Base-by-base conservation (phyloP, 805 yeast species). In the Kluyveromyces aestuarii region DNA sequence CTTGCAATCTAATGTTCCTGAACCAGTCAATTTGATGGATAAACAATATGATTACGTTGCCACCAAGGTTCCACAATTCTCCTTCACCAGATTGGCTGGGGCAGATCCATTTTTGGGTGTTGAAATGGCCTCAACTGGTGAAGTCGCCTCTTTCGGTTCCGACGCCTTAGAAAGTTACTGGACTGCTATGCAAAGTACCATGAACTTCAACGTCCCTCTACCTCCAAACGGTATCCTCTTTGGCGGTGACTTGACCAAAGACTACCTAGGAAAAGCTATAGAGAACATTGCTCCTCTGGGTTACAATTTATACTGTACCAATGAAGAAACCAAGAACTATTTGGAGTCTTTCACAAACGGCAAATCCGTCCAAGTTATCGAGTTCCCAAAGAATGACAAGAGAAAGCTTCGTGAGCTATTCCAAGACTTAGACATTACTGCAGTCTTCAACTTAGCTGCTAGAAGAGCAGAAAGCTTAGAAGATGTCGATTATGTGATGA, bases 41-140 rank as follows among this genome's bases (percentile, higher is more conserved):
- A 73, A 75, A 60, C 60, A 74, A 50, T 86, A 87, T 69, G 73
- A 79, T 58, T 86, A 88, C 62, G 98, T 91, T 64, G 98, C 98
- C 45, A 86, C 95, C 48, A 93, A 93, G 73, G 97, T 91, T 48
- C 99, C 99, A 44, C 99, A 93, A 73, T 93, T 93, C 72, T 91
- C 98, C 8, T 93, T 93, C 75, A 90, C 98, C 38, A 83, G 99
- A 74, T 77, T 93, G 62, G 97, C 98, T 17, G 99, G 99, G 57
- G 99, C 99, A 45, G 99, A 93, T 70, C 99, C 99, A 55, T 90
- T 87, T 77, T 76, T 93, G 64, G 99, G 99, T 55, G 99, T 93
- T 57, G 99, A 93, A 74, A 93, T 93, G 99, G 84, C 98, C 7
- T 90, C 98, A 11, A 93, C 99, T 46, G 99, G 99, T 70, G 99